A percentile compares a stretch with the other conserved stretches of the same genome.
phyloP scores from a whole-genome alignment of 1,139 yeast genomes.

The Yamadazyma atlantica region DNA sequence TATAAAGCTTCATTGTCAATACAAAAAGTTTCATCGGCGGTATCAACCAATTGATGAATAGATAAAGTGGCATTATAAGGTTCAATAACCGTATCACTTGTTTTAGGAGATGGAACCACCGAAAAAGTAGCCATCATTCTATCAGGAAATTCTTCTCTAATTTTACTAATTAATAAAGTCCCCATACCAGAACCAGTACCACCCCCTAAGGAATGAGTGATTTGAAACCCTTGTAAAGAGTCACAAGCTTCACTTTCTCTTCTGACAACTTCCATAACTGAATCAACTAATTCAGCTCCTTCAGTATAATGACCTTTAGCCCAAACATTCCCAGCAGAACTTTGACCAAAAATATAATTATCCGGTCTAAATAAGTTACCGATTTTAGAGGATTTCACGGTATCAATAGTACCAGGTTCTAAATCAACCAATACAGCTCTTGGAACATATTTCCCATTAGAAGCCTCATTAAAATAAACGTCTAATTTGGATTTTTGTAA shows the following conservation, averaged over 20 bases:
- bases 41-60: conserved; percentile 88
- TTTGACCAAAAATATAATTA: conserved; percentile 83
- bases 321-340: conserved; percentile 95
- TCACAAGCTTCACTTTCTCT: conserved; percentile 94
- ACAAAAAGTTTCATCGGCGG: conserved; percentile 90
- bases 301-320: conserved; percentile 96
- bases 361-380: conserved; percentile 91
- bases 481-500: conserved; percentile 60
- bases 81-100: conserved; percentile 89
- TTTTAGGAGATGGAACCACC: conserved; percentile 88
- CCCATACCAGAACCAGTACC: conserved; percentile 99
- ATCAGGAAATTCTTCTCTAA: conserved; percentile 87
- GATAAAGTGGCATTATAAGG: conserved; percentile 93
- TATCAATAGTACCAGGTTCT: conserved; percentile 91
- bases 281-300: conserved; percentile 90
- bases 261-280: conserved; percentile 84
- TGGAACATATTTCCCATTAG: conserved; percentile 85
- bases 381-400: conserved; percentile 71
- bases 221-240: conserved; percentile 91
- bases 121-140: conserved; percentile 96
- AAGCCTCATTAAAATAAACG: conserved; percentile 59
- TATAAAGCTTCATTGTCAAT: conserved; percentile 91
- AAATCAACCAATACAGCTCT: conserved; percentile 90
- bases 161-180: conserved; percentile 73
- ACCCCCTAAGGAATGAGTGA: conserved; percentile 92